A percentile compares a stretch with the other conserved stretches of the same genome.
Conservation (phyloP, 116 monocot species). For the Dioscorea cayenensis region DNA sequence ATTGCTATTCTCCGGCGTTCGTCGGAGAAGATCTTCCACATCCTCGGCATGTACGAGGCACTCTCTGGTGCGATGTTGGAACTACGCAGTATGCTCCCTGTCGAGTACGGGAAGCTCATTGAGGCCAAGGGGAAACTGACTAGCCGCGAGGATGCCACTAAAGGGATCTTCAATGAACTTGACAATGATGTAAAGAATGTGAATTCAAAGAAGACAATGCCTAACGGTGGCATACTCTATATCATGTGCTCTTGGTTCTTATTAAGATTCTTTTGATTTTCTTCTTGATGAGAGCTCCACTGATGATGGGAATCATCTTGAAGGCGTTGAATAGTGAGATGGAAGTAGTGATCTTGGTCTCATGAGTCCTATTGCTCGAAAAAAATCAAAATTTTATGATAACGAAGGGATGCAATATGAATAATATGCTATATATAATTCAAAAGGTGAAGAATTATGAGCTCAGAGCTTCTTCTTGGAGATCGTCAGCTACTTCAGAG, state of each 20-base stretch:
- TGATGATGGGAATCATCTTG: too few relatives aligned
- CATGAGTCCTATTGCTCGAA: too few relatives aligned
- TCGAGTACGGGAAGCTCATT: constrained; percentile 20
- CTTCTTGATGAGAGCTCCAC: too few relatives aligned
- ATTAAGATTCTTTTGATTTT: constrained; percentile 31
- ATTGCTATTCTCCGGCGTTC: constrained; percentile 49
- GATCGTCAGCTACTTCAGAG: too few relatives aligned
- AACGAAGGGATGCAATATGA: too few relatives aligned
- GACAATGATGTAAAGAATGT: constrained; percentile 51
- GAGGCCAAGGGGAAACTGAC: constrained; percentile 50
- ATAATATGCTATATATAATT: too few relatives aligned
- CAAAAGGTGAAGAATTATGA: too few relatives aligned
- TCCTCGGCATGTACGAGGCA: constrained; percentile 78
- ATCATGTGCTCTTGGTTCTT: constrained; percentile 51
- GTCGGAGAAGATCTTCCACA: constrained; percentile 79
- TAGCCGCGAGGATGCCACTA: constrained; percentile 57
- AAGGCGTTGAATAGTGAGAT: too few relatives aligned
- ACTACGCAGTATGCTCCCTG: constrained; percentile 35
- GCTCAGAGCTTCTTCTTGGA: too few relatives aligned
- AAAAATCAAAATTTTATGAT: too few relatives aligned
- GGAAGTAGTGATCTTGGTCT: too few relatives aligned
- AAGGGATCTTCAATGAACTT: constrained; percentile 55
- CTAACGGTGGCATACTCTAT: constrained; percentile 64
- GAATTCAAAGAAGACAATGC: constrained; percentile 42
- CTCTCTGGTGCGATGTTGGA: too few relatives aligned